Evolutionary conservation across 345 rosid species (phyloP), one percentile per base, ranked within the genome.

Genomic region (Eucalyptus marginata): DNA sequence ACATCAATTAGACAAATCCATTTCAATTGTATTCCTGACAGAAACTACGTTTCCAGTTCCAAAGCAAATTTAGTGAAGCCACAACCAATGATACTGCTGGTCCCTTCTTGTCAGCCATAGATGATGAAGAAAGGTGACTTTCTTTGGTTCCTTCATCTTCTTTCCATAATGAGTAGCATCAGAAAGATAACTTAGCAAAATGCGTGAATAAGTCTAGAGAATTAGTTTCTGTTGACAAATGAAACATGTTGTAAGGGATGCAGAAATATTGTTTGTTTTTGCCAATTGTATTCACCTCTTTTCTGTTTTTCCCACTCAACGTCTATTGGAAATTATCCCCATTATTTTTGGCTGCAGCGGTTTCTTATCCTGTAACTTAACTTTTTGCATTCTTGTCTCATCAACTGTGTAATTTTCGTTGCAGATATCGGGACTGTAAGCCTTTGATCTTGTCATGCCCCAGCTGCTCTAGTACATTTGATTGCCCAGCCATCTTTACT

Each of bases 391-490:
- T 29, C 62, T 86, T 71, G 56, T 87, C 81, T 87, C 43, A 88
- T 81, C 31, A 14, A 54, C 56, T 51, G 33, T 5, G 31, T 89
- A 86, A 89, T 68, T 88, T 86, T 80, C 29, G 87, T 89, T 89
- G 91, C 97, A 98, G 99, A 90, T 97, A 94, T 87, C 92, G 90
- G 90, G 91, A 93, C 89, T 98, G 99, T 89, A 96, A 94, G 93
- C 99, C 97, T 33, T 89, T 98, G 92, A 88, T 89, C 80, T 92
- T 98, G 92, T 91, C 97, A 64, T 98, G 99, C 91, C 97, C 99
- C 85, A 94, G 96, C 93, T 98, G 99, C 93, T 95, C 96, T 89
- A 89, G 93, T 89, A 91, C 94, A 88, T 94, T 97, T 92, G 93
- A 93, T 86, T 98, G 99, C 79, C 96, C 99, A 85, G 90, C 94